Evolutionary conservation across 1,284 basidiomycete genomes (phyloP).

Genomic region (Cronartium ribicola): DNA sequence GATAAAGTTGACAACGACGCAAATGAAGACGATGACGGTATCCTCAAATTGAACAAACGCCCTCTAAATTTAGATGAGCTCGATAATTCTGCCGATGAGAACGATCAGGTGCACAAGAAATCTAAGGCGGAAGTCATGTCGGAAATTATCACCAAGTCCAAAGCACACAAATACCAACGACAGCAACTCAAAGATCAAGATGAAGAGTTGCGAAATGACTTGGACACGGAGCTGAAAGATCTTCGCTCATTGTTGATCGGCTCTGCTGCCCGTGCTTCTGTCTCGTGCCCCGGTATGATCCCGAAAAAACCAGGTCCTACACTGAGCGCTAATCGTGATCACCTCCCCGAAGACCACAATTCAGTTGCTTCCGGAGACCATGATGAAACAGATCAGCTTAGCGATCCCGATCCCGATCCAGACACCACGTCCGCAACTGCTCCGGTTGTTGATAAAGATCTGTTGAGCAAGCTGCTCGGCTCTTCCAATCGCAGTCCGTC

Average conservation of each 20-base stretch:
- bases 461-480: constrained; percentile 48
- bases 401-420: neutral
- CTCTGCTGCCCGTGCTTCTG: constrained; percentile 55
- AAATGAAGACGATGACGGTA: constrained; percentile 43
- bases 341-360: neutral
- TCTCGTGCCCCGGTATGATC: constrained; percentile 49
- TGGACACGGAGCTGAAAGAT: constrained; percentile 81
- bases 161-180: constrained; percentile 82
- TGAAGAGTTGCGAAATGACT: constrained; percentile 76
- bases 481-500: constrained; percentile 19
- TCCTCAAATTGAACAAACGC: neutral
- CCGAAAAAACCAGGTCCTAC: constrained; percentile 5
- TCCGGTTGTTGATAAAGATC: constrained; percentile 46
- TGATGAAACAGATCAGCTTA: neutral
- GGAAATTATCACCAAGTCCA: constrained; percentile 96
- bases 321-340: neutral
- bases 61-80: constrained; percentile 52
- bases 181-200: constrained; percentile 83
- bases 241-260: constrained; percentile 62
- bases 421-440: constrained; percentile 43
- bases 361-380: neutral
- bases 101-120: constrained; percentile 63
- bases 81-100: constrained; percentile 51
- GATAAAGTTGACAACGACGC: constrained; percentile 46
- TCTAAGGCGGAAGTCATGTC: constrained; percentile 95